A percentile compares a stretch with the other conserved stretches of the same genome.
These are phyloP conservation scores for Glycine soja DNA, from an alignment of 306 rosid genomes.

Conservation along the genomic window DNA sequence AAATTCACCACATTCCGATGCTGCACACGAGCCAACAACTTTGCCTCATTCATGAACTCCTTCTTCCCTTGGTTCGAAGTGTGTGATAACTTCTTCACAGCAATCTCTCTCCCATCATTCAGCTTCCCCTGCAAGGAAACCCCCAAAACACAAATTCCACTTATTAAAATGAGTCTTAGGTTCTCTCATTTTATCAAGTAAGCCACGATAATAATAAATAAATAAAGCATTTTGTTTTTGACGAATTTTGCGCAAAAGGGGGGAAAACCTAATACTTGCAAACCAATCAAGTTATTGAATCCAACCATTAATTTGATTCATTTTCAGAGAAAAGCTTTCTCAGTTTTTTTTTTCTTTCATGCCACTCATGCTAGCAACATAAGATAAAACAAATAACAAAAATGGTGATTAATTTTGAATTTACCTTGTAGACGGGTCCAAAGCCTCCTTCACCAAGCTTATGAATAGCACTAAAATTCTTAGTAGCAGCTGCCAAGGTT, in stretches of 20 bases:
- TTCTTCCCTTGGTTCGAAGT: slow-evolving; percentile 85
- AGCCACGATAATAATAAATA: background rate
- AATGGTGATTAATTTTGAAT: background rate
- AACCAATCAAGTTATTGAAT: slow-evolving; percentile 2
- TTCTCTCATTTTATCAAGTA: background rate
- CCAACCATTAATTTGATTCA: slow-evolving; percentile 24
- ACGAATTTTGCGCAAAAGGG: background rate
- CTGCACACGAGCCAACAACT: slow-evolving; percentile 90
- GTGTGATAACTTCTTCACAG: slow-evolving; percentile 85
- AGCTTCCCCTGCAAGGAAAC: slow-evolving; percentile 67
- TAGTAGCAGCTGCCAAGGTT: slow-evolving; percentile 73
- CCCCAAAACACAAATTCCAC: background rate
- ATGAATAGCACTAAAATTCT: slow-evolving; percentile 60
- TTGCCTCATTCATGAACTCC: slow-evolving; percentile 91
- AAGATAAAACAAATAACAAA: slow-evolving; percentile 27
- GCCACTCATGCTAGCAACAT: slow-evolving; percentile 30
- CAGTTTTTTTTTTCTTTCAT: background rate
- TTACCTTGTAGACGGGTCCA: slow-evolving; percentile 94
- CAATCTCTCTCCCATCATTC: slow-evolving; percentile 87
- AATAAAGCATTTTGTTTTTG: too few species aligned
- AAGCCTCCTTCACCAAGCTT: slow-evolving; percentile 97
- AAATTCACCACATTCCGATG: slow-evolving; percentile 91
- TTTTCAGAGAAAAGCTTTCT: slow-evolving; percentile 10
- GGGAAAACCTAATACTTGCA: background rate
- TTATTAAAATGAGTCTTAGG: slow-evolving; percentile 11